Evolutionary conservation across 441 rosid genomes (phyloP), one percentile per base, ranked within the genome.

Genomic region (Erodium chrysanthum): DNA sequence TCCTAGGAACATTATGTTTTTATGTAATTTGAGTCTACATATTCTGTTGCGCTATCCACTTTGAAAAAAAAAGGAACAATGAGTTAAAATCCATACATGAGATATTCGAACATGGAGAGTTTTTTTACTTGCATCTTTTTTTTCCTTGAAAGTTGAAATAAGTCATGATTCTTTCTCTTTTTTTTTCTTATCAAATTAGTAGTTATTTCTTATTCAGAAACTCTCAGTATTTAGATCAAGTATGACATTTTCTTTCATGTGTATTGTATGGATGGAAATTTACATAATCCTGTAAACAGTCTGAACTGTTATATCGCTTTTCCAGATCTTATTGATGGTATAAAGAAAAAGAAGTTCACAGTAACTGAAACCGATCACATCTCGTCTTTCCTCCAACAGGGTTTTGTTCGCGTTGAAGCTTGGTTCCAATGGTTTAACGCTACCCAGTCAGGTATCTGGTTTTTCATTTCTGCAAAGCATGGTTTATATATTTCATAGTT

Each of bases 361-460:
- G 82, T 77, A 64, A 74, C 80, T 66, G 96, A 96, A 79, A 88
- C 79, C 69, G 74, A 71, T 67, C 89, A 86, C 74, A 87, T 96
- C 70, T 76, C 84, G 71, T 76, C 91, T 66, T 96, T 96, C 82
- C 79, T 96, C 21, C 81, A 78, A 63, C 82, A 76, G 77, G 96
- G 97, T 69, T 84, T 78, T 84, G 83, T 82, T 74, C 96, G 98
- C 17, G 90, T 96, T 74, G 98, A 96, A 75, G 96, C 92, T 69
- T 92, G 99, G 96, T 92, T 84, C 83, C 87, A 86, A 74, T 96
- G 99, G 99, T 92, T 90, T 79, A 85, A 90, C 75, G 85, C 90
- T 14, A 86, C 97, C 48, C 98, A 96, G 75, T 75, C 86, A 81
- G 97, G 98, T 90, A 82, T 40, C 12, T 40, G 8, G 21, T 50